These are phyloP conservation scores for Dioscorea alata DNA, from an alignment of 106 monocot genomes.

Conservation along the genomic window DNA sequence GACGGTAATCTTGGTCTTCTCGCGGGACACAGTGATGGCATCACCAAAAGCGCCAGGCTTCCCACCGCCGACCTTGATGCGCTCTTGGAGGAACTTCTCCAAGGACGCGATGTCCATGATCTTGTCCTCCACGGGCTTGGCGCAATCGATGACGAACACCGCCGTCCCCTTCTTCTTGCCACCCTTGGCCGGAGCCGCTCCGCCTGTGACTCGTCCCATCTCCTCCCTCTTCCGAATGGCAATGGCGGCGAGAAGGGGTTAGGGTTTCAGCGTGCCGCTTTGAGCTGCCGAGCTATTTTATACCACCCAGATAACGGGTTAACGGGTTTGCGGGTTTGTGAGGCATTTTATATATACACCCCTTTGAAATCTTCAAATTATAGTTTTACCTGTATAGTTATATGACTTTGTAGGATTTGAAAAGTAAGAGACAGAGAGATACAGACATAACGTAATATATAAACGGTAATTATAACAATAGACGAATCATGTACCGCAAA, in stretches of 20 bases:
- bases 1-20: slow-evolving; percentile 69
- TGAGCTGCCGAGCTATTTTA: too few species aligned
- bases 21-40: slow-evolving; percentile 45
- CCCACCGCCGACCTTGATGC: slow-evolving; percentile 81
- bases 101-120: slow-evolving; percentile 91
- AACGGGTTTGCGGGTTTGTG: too few species aligned
- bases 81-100: slow-evolving; percentile 90
- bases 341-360: too few species aligned
- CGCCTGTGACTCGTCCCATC: slow-evolving; percentile 6
- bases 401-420: too few species aligned
- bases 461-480: too few species aligned
- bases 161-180: slow-evolving; percentile 43
- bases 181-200: slow-evolving; percentile 9
- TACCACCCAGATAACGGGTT: too few species aligned
- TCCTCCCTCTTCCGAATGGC: not conserved
- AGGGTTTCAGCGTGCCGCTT: not conserved
- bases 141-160: slow-evolving; percentile 48
- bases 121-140: slow-evolving; percentile 68
- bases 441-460: too few species aligned
- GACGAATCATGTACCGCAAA: too few species aligned
- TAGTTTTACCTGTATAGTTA: too few species aligned
- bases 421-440: too few species aligned
- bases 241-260: not conserved
- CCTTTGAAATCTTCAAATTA: too few species aligned
- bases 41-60: slow-evolving; percentile 77